Evolutionary conservation across 2,329 filamentous ascomycete species (phyloP), one percentile per base, ranked within the genome.

Genomic region (Amesomyces nigricolor): DNA sequence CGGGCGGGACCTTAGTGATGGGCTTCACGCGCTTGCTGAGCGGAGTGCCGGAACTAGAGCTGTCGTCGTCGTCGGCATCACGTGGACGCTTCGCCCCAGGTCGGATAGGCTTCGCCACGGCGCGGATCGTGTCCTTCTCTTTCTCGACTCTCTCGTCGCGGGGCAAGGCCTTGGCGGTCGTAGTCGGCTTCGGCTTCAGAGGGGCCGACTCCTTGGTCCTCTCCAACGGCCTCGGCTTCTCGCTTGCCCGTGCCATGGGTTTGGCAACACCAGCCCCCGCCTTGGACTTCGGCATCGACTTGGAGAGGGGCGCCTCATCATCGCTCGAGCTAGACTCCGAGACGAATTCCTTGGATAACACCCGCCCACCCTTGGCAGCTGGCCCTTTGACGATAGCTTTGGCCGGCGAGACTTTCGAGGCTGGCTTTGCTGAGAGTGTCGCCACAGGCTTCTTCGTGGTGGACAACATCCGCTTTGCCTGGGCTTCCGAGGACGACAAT

Each of bases 31-130:
- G 76, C 68, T 83, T 83, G 64, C 75, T 78, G 10, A 83, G 69
- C 2, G 80, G 80, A 10, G 77, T 79, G 13, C 78, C 78, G 0
- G 81, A 83, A 67, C 80, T 83, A 2, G 80, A 83, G 62, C 79
- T 82, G 54, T 79, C 80, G 60, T 81, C 79, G 13, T 77, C 74
- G 5, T 78, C 75, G 43, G 74, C 69, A 40, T 80, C 79, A 1
- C 79, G 77, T 2, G 73, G 65, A 35, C 82, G 78, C 69, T 86
- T 85, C 29, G 70, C 66, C 17, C 72, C 63, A 32, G 67, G 65
- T 57, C 69, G 72, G 51, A 63, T 45, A 29, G 65, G 60, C 54
- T 64, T 67, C 47, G 64, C 59, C 13, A 62, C 51, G 17, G 64
- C 58, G 29, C 64, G 62, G 56, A 66, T 67, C 11, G 71, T 66